Evolutionary conservation across 1,284 basidiomycete species (phyloP).

Genomic region (Ustanciosporium gigantosporum): DNA sequence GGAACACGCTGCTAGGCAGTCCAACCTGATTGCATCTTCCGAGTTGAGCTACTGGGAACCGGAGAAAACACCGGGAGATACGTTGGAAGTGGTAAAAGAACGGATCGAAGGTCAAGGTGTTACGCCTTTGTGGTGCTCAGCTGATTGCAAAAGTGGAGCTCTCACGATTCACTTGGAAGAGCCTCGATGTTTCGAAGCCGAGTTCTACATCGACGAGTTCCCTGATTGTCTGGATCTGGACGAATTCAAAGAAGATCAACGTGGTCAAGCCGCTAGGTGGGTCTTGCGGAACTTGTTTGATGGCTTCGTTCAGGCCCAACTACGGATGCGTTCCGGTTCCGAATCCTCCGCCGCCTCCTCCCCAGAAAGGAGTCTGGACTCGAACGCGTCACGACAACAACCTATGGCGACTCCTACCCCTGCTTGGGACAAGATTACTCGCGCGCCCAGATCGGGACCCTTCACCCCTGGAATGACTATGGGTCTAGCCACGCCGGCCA

Average conservation of each 20-base stretch:
- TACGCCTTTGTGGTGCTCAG: constrained; percentile 79
- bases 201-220: constrained; percentile 90
- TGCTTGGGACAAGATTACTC: constrained; percentile 25
- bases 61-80: constrained; percentile 65
- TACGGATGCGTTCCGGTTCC: constrained; percentile 23
- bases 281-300: constrained; percentile 58
- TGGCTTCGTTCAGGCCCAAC: constrained; percentile 50
- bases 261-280: constrained; percentile 52
- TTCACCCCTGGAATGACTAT: constrained; percentile 59
- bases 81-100: constrained; percentile 81
- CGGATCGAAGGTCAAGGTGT: constrained; percentile 90
- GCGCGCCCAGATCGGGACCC: constrained; percentile 34
- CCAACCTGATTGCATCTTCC: constrained; percentile 16
- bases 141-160: constrained; percentile 86
- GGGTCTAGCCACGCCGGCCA: constrained; percentile 40
- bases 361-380: no score
- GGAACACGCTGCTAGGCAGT: constrained; percentile 20
- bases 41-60: constrained; percentile 34
- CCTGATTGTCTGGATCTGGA: constrained; percentile 16
- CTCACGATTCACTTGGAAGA: constrained; percentile 86
- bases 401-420: constrained; percentile 18
- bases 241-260: constrained; percentile 72
- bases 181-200: constrained; percentile 81
- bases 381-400: not conserved
- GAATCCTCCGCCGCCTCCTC: not conserved